A percentile compares a stretch with the other conserved stretches of the same genome.
phyloP scores from a whole-genome alignment of 2,329 filamentous ascomycete genomes.

The Bipolaris gigantea region DNA sequence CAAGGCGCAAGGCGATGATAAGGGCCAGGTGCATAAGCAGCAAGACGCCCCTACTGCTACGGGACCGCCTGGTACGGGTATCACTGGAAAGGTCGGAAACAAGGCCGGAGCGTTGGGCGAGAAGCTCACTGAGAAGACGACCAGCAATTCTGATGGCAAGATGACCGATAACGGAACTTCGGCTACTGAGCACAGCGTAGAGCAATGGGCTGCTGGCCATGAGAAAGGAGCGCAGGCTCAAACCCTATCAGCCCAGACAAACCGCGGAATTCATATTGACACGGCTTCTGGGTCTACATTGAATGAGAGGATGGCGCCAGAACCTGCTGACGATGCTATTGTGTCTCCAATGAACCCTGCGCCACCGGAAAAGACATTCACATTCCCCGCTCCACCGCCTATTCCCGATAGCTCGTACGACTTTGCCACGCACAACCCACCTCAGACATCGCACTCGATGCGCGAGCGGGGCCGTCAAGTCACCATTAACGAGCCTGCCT shows the following conservation, averaged over 20 bases:
- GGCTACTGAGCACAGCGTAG: slow-evolving; percentile 26
- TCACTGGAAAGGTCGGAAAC: slow-evolving; percentile 31
- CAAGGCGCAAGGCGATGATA: slow-evolving; percentile 60
- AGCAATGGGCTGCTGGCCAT: slow-evolving; percentile 46
- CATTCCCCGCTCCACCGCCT: slow-evolving; percentile 38
- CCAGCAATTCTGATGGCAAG: slow-evolving; percentile 23
- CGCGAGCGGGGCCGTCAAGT: slow-evolving; percentile 37
- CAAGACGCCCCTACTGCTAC: slow-evolving; percentile 53
- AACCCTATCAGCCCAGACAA: slow-evolving; percentile 5
- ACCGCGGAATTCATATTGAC: slow-evolving; percentile 22
- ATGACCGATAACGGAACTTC: slow-evolving; percentile 9
- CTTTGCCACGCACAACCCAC: slow-evolving; percentile 12
- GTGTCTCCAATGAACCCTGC: slow-evolving; percentile 34
- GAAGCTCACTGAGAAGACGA: slow-evolving; percentile 36
- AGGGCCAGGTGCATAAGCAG: slow-evolving; percentile 55
- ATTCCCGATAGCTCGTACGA: slow-evolving; percentile 28
- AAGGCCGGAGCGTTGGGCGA: slow-evolving; percentile 33
- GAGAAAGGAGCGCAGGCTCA: slow-evolving; percentile 31
- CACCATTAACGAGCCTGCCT: slow-evolving; percentile 39
- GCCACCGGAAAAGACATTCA: slow-evolving; percentile 29
- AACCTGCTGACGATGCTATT: slow-evolving; percentile 32
- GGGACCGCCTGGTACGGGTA: slow-evolving; percentile 51
- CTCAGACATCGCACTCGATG: slow-evolving; percentile 8
- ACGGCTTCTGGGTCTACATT: slow-evolving; percentile 21
- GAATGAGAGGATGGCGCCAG: slow-evolving; percentile 40